Conservation (phyloP, 345 rosid genomes). For the Populus euphratica region DNA sequence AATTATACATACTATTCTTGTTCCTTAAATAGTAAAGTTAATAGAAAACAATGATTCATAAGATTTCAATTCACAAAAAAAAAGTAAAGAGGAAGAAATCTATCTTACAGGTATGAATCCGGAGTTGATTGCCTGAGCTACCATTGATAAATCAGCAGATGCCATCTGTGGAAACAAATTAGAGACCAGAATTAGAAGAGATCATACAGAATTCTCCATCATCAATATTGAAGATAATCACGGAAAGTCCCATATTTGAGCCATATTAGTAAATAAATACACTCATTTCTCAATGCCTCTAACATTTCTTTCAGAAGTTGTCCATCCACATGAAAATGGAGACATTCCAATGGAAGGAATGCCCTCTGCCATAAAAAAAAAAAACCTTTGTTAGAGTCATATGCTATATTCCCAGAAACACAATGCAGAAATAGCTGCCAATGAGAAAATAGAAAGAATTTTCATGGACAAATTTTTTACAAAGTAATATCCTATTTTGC, state of each 20-base stretch:
- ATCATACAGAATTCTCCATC: neutral
- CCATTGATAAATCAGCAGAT: conserved; percentile 60
- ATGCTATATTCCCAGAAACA: conserved; percentile 4
- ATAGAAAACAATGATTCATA: neutral
- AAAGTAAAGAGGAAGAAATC: neutral
- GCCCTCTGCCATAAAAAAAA: conserved; percentile 61
- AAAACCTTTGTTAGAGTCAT: conserved; percentile 11
- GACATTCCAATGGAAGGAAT: conserved; percentile 84
- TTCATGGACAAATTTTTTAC: neutral
- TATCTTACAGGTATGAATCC: conserved; percentile 82
- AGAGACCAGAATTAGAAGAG: conserved; percentile 13
- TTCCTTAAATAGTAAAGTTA: neutral
- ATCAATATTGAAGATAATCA: neutral
- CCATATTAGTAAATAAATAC: neutral
- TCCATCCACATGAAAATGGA: conserved; percentile 50
- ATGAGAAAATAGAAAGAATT: conserved; percentile 2
- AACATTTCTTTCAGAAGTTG: conserved; percentile 54
- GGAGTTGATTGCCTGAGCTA: conserved; percentile 60
- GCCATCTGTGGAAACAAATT: conserved; percentile 43
- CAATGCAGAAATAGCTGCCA: conserved; percentile 3
- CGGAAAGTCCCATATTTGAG: neutral
- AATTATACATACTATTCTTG: neutral
- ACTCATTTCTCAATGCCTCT: conserved; percentile 27
- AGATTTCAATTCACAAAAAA: neutral
- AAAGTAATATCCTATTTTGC: neutral